Conservation (phyloP, 305 asterid species). For the Fraxinus sp. region DNA sequence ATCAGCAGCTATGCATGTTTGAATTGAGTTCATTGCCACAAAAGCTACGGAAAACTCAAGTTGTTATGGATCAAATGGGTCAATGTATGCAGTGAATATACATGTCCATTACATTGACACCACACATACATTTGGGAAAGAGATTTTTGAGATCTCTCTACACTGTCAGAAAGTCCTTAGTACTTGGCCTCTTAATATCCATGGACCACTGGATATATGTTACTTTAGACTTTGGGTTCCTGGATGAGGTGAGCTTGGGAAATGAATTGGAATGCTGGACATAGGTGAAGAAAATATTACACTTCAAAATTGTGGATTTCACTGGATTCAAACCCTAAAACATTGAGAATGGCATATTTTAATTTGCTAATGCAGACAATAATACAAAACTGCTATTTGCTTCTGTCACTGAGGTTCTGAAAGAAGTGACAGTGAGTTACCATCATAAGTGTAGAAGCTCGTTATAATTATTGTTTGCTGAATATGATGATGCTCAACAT, state of each 20-base stretch:
- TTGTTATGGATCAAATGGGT: neutral
- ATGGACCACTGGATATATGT: neutral
- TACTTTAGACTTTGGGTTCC: neutral
- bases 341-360: neutral
- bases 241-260: neutral
- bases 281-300: neutral
- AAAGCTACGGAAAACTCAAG: neutral
- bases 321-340: neutral
- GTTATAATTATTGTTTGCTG: neutral
- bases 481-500: neutral
- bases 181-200: neutral
- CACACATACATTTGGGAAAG: neutral
- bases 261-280: neutral
- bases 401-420: neutral
- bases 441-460: neutral
- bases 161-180: neutral
- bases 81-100: neutral
- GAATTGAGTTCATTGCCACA: neutral
- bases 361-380: neutral
- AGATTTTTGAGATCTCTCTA: neutral
- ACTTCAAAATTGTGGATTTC: neutral
- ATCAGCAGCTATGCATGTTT: neutral
- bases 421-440: neutral
- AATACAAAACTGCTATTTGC: neutral
- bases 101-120: neutral